A percentile compares a stretch with the other conserved stretches of the same genome.
Conservation (phyloP, 306 rosid genomes). For the Prosopis cineraria region DNA sequence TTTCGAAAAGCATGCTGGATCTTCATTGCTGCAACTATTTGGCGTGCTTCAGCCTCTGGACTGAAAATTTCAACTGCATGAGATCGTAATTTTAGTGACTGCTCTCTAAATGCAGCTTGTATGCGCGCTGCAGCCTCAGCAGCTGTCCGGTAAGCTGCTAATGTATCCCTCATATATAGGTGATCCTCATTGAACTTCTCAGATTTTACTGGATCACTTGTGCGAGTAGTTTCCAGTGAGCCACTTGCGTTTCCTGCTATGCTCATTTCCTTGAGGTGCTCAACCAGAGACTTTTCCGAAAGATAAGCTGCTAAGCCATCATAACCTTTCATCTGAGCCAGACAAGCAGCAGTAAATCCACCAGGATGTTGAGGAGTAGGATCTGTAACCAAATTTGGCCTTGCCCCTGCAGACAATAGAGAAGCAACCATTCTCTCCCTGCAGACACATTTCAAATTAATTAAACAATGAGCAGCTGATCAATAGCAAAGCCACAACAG, state of each 20-base stretch:
- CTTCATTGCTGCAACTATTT: conserved; percentile 89
- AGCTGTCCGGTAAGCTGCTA: conserved; percentile 83
- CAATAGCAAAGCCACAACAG: conserved; percentile 25
- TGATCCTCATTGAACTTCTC: conserved; percentile 78
- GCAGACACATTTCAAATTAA: conserved; percentile 34
- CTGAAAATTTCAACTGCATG: conserved; percentile 47
- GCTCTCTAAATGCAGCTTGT: conserved; percentile 84
- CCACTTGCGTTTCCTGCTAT: conserved; percentile 89
- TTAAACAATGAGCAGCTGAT: conserved; percentile 15
- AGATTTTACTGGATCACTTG: conserved; percentile 41
- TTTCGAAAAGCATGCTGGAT: conserved; percentile 93
- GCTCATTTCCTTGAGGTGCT: conserved; percentile 82
- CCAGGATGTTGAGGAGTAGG: conserved; percentile 76
- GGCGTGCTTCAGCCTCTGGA: conserved; percentile 83
- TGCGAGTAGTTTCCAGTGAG: conserved; percentile 55
- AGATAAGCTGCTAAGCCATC: conserved; percentile 91
- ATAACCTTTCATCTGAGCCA: conserved; percentile 70
- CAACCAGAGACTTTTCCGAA: conserved; percentile 85
- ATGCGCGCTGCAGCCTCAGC: conserved; percentile 98
- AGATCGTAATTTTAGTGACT: conserved; percentile 60
- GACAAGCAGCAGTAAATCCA: conserved; percentile 81
- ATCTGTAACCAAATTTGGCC: conserved; percentile 92
- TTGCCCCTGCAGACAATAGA: conserved; percentile 82
- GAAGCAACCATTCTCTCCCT: conserved; percentile 90
- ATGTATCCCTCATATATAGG: conserved; percentile 64